A percentile compares a stretch with the other conserved stretches of the same genome.
These are phyloP conservation scores for Pythium aristosporum DNA, from an alignment of 352 stramenopile species.

Conservation along the genomic window DNA sequence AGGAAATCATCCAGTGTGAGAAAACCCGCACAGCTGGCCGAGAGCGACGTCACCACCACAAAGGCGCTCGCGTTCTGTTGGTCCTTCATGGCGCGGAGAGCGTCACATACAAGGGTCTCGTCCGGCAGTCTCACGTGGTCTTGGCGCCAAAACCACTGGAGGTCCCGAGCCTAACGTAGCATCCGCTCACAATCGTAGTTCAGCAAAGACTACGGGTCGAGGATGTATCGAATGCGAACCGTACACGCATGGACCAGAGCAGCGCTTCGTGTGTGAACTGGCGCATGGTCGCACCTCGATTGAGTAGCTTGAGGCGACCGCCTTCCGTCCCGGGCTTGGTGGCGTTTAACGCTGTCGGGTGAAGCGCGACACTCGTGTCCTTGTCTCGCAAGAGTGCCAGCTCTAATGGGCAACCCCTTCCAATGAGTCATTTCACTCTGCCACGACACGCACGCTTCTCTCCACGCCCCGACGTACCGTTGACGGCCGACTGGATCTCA, in stretches of 20 bases:
- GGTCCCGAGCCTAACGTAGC: conserved; percentile 37
- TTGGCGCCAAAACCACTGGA: conserved; percentile 47
- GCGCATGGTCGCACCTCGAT: conserved; percentile 21
- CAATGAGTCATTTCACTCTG: not conserved
- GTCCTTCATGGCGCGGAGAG: conserved; percentile 36
- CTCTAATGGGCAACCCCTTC: not conserved
- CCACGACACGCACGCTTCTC: not conserved
- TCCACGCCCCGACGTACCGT: conserved; percentile 43
- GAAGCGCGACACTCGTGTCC: not conserved
- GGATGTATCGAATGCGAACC: not conserved
- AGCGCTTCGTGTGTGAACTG: conserved; percentile 17
- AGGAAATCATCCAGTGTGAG: conserved; percentile 36
- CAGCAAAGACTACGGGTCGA: not conserved
- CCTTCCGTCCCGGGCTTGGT: not conserved
- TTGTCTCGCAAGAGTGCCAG: conserved; percentile 2
- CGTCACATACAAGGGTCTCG: conserved; percentile 33
- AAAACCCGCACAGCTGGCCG: conserved; percentile 25
- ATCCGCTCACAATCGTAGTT: not conserved
- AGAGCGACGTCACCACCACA: conserved; percentile 23
- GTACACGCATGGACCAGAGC: conserved; percentile 25
- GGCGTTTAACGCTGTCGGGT: not conserved
- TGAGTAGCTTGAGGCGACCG: conserved; percentile 22
- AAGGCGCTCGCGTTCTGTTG: conserved; percentile 22
- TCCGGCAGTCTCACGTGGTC: conserved; percentile 28
- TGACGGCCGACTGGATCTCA: conserved; percentile 42